Evolutionary conservation across 2,329 filamentous ascomycete species (phyloP), one percentile per base, ranked within the genome.

Genomic region (Stachybotrys chartarum): DNA sequence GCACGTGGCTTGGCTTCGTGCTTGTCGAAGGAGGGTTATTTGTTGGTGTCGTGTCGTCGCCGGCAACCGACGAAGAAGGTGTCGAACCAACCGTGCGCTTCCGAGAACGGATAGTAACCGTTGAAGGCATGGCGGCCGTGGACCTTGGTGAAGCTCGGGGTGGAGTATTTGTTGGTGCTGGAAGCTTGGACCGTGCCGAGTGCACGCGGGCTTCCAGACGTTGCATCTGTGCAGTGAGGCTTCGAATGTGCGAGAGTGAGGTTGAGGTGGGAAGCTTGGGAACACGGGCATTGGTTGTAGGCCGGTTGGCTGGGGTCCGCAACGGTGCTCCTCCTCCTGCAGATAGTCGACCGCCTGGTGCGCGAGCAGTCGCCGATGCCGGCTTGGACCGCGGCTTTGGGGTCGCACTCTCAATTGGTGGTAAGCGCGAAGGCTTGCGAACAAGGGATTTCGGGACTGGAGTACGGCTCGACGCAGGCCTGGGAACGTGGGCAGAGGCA

Each of bases 171-270:
- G 84, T 80, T 3, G 92, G 90, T 1, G 88, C 90, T 3, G 94
- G 94, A 18, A 99, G 82, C 72, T 94, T 96, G 45, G 93, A 97
- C 62, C 91, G 86, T 17, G 88, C 94, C 30, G 87, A 91, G 58
- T 97, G 91, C 10, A 99, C 93, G 49, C 94, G 84, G 59, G 94
- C 90, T 70, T 97, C 94, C 58, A 99, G 85, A 62, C 91, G 90
- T 72, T 97, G 91, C 91, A 97, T 97, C 74, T 97, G 94, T 31
- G 91, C 92, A 56, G 95, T 96, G 60, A 99, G 85, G 32, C 87
- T 88, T 60, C 93, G 90, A 66, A 99, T 96, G 69, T 99, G 94
- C 61, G 89, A 88, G 52, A 99, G 83, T 2, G 94, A 97, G 59
- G 77, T 84, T 58, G 79, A 85, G 54, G 78, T 76, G 30, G 82